Evolutionary conservation across 257 asterid species (phyloP).

Genomic region (Petrea volubilis): DNA sequence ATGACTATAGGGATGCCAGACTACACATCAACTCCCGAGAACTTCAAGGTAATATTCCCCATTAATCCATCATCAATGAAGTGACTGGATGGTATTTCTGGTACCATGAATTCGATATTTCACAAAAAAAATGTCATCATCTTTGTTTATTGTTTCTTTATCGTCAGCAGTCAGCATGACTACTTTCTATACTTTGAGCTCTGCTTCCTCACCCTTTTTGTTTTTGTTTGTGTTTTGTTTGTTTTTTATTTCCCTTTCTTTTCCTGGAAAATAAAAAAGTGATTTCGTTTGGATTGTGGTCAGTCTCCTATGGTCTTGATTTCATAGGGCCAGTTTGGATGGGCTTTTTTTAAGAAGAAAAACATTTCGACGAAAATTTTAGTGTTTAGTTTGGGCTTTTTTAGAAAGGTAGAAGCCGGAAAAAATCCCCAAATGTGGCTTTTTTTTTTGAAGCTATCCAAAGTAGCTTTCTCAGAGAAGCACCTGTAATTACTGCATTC

Average conservation of each 20-base stretch:
- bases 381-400: too few relatives aligned
- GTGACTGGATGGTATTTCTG: not conserved
- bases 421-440: too few relatives aligned
- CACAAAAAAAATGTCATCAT: not conserved
- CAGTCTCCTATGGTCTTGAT: not conserved
- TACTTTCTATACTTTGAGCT: not conserved
- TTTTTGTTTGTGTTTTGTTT: not conserved
- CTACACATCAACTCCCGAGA: constrained; percentile 85
- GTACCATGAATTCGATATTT: not conserved
- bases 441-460: too few relatives aligned
- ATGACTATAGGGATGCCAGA: constrained; percentile 96
- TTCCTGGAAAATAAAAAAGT: not conserved
- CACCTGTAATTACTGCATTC: too few relatives aligned
- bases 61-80: not conserved
- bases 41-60: constrained; percentile 62
- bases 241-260: too few relatives aligned
- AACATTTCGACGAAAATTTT: too few relatives aligned
- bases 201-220: not conserved
- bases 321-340: too few relatives aligned
- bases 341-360: too few relatives aligned
- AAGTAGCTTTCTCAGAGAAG: too few relatives aligned
- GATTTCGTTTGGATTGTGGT: not conserved
- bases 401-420: too few relatives aligned
- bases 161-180: not conserved
- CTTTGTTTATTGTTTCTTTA: not conserved